Percentiles rank a stretch among this genome's conserved stretches.
Evolutionary conservation across 1,284 basidiomycete genomes (phyloP).

Genomic region (Rhodotorula mucilaginosa): DNA sequence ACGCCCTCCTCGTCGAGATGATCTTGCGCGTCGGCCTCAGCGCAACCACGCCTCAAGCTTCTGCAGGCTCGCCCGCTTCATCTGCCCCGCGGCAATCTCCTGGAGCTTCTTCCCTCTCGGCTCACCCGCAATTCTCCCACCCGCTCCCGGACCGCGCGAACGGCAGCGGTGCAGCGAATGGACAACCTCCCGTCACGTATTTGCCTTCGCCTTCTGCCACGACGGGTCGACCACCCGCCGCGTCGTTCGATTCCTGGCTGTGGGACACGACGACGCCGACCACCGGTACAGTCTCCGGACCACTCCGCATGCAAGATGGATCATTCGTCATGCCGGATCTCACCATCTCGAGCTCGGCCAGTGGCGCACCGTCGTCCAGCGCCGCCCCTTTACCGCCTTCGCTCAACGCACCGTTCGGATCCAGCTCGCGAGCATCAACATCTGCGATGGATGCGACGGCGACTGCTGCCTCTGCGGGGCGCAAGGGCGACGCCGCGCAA

Average conservation of each 20-base stretch:
- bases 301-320: slow-evolving; percentile 22
- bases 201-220: not conserved
- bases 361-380: not conserved
- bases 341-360: slow-evolving; percentile 2
- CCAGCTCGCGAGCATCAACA: not conserved
- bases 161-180: not conserved
- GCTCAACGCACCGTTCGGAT: not conserved
- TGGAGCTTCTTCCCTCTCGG: not conserved
- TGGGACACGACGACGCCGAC: slow-evolving; percentile 17
- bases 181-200: not conserved
- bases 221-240: not conserved
- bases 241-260: slow-evolving; percentile 16
- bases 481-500: slow-evolving; percentile 16
- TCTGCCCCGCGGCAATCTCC: not conserved
- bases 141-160: not conserved
- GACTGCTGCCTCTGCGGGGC: slow-evolving; percentile 6
- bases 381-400: not conserved
- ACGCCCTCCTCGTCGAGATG: slow-evolving; percentile 29
- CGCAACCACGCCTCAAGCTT: slow-evolving; percentile 3
- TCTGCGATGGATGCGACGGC: slow-evolving; percentile 6
- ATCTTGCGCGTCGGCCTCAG: slow-evolving; percentile 28
- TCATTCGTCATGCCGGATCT: slow-evolving; percentile 26
- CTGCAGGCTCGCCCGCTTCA: not conserved
- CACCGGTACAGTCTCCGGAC: not conserved
- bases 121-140: not conserved